Evolutionary conservation across 345 rosid species (phyloP).

Genomic region (Populus deltoides): DNA sequence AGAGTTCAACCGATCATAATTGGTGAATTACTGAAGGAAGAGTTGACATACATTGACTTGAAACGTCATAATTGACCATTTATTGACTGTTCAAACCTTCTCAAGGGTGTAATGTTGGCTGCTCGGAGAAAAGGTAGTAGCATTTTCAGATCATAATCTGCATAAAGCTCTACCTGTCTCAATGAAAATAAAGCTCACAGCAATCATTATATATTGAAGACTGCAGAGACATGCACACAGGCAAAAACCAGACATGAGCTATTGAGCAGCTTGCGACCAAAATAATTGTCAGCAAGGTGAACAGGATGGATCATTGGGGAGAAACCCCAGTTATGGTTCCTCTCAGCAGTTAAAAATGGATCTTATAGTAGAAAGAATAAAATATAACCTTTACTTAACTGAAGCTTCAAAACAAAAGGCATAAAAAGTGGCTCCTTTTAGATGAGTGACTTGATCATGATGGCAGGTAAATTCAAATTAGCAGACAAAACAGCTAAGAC

Average conservation of each 20-base stretch:
- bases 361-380: not conserved
- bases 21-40: constrained; percentile 3
- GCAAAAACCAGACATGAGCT: not conserved
- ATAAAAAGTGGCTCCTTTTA: not conserved
- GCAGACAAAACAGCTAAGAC: not conserved
- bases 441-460: constrained; percentile 3
- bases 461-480: not conserved
- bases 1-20: constrained; percentile 24
- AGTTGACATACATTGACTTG: not conserved
- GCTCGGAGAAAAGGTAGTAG: constrained; percentile 94
- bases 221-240: not conserved
- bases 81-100: constrained; percentile 59
- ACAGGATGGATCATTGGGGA: not conserved
- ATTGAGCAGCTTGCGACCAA: not conserved
- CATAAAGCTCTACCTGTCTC: constrained; percentile 87
- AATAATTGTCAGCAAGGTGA: not conserved
- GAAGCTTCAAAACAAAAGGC: not conserved
- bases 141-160: constrained; percentile 88
- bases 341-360: not conserved
- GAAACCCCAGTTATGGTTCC: not conserved
- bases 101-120: constrained; percentile 96
- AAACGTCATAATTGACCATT: constrained; percentile 9
- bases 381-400: not conserved
- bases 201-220: constrained; percentile 18
- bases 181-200: constrained; percentile 18